Conservation (phyloP, 768 basidiomycete species). For the Boletus reticuloceps region DNA sequence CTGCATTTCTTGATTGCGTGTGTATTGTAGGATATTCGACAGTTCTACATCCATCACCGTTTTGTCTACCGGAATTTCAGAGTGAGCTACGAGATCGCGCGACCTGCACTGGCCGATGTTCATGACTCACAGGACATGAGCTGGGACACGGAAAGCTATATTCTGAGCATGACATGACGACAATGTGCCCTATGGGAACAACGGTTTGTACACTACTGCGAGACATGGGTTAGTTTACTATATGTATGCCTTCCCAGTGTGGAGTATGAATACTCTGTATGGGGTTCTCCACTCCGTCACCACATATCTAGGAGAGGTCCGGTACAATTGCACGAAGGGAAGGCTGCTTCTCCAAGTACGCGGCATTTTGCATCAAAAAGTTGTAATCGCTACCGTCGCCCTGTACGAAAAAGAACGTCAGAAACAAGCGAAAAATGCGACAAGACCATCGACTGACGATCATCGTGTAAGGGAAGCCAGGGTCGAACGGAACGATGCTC, state of each 20-base stretch:
- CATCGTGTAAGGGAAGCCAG: constrained; percentile 36
- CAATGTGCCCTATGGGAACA: too few relatives aligned
- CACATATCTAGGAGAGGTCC: background rate
- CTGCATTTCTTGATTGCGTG: background rate
- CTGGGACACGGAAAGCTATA: too few relatives aligned
- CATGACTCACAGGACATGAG: too few relatives aligned
- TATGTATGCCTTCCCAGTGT: too few relatives aligned
- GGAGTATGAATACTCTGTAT: background rate
- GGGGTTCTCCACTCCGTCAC: background rate
- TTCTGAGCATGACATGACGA: too few relatives aligned
- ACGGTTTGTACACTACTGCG: too few relatives aligned
- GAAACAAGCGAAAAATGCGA: background rate
- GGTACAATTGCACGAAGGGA: background rate
- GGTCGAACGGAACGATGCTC: constrained; percentile 33
- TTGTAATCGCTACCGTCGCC: constrained; percentile 25
- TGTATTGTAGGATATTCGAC: background rate
- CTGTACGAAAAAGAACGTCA: constrained; percentile 14
- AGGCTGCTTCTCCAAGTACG: constrained; percentile 23
- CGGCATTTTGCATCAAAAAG: constrained; percentile 7
- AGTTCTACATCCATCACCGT: background rate
- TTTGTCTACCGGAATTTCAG: background rate
- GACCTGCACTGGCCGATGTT: too few relatives aligned
- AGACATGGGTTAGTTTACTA: background rate
- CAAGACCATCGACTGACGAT: constrained; percentile 27
- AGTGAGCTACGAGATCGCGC: too few relatives aligned